Conservation (phyloP, 1,284 basidiomycete genomes). For the Leucoagaricus sp. region DNA sequence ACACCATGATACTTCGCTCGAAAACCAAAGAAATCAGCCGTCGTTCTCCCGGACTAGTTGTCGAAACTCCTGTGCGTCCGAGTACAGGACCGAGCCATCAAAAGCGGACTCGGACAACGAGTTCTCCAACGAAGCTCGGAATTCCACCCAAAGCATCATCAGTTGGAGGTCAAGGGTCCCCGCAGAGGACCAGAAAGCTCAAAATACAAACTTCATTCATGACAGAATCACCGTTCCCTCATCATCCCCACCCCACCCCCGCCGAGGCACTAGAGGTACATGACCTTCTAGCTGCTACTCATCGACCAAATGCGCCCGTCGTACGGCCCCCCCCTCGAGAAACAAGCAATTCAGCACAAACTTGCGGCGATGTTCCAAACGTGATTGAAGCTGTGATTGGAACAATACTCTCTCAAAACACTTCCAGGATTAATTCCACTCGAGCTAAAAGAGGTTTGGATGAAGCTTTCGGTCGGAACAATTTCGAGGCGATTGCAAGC, state of each 20-base stretch:
- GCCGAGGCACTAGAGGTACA: conserved; percentile 50
- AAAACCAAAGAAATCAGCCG: neutral
- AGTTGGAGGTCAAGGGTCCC: conserved; percentile 26
- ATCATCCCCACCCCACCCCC: conserved; percentile 50
- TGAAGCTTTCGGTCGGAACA: conserved; percentile 55
- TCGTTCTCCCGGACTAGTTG: neutral
- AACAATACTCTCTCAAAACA: conserved; percentile 78
- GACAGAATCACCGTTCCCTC: conserved; percentile 53
- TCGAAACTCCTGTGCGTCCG: neutral
- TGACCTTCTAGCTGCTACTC: conserved; percentile 41
- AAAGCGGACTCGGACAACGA: neutral
- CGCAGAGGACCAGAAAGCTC: conserved; percentile 44
- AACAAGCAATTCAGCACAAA: conserved; percentile 42
- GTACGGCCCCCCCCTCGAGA: conserved; percentile 23
- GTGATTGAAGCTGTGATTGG: conserved; percentile 74
- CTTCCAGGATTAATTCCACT: conserved; percentile 62
- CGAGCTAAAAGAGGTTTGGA: conserved; percentile 65
- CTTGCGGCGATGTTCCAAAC: conserved; percentile 59
- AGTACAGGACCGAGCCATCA: too few species aligned
- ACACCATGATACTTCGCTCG: neutral
- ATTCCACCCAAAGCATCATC: neutral
- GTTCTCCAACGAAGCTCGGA: neutral
- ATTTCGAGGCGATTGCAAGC: conserved; percentile 60
- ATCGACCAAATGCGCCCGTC: conserved; percentile 27
- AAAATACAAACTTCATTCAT: conserved; percentile 48